These are phyloP conservation scores for Daldinia vernicosa DNA, from an alignment of 495 filamentous ascomycete genomes.

Conservation along the genomic window DNA sequence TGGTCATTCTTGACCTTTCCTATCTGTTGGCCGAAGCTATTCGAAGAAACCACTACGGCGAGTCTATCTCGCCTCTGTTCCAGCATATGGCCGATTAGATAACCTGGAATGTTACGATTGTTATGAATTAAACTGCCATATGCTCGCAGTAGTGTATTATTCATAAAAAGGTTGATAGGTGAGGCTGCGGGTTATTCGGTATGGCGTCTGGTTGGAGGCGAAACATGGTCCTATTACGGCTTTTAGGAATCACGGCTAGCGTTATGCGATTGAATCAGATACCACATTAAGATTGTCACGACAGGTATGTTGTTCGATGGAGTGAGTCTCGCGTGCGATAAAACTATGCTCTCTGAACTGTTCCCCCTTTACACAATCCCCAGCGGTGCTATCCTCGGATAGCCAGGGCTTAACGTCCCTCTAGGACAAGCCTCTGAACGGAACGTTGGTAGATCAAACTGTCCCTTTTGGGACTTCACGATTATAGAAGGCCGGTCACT, in stretches of 20 bases:
- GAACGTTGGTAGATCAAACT: constrained; percentile 67
- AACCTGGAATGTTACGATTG: constrained; percentile 29
- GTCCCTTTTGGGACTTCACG: constrained; percentile 53
- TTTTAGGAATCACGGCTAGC: constrained; percentile 30
- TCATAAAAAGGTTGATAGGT: constrained; percentile 34
- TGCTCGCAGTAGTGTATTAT: constrained; percentile 35
- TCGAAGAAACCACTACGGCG: constrained; percentile 90
- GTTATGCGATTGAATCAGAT: constrained; percentile 42
- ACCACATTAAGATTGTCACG: constrained; percentile 38
- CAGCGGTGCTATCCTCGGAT: constrained; percentile 62
- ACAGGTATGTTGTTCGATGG: constrained; percentile 36
- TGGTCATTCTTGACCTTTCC: constrained; percentile 88
- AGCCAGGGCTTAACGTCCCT: constrained; percentile 58
- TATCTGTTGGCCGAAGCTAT: constrained; percentile 91
- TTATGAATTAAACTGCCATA: constrained; percentile 41
- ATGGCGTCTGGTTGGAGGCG: constrained; percentile 39
- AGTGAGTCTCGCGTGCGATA: constrained; percentile 21
- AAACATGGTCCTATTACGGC: constrained; percentile 26
- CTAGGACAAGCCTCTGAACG: constrained; percentile 62
- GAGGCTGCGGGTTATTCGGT: constrained; percentile 36
- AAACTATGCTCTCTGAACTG: constrained; percentile 9
- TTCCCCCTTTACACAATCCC: constrained; percentile 33
- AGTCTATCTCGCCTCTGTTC: constrained; percentile 87
- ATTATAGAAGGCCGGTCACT: constrained; percentile 73
- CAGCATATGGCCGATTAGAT: constrained; percentile 70